Conservation (phyloP, 805 yeast genomes). For the Tetrapisispora namnaoensis region DNA sequence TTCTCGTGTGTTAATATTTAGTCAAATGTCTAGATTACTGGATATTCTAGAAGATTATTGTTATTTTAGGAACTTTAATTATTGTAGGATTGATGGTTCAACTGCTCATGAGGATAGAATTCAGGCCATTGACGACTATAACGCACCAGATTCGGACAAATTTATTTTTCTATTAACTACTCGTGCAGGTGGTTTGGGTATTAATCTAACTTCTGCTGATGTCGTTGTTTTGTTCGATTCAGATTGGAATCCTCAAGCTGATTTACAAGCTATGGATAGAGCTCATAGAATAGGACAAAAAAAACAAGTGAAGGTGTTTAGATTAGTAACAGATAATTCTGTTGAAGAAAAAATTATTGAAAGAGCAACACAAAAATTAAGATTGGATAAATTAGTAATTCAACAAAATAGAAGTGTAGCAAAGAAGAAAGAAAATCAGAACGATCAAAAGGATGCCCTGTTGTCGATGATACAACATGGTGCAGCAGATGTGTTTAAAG, state of each 20-base stretch:
- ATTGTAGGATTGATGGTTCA: constrained; percentile 76
- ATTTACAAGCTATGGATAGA: constrained; percentile 82
- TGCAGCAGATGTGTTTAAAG: constrained; percentile 50
- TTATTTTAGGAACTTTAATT: constrained; percentile 54
- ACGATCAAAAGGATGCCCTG: constrained; percentile 54
- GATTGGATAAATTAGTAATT: constrained; percentile 73
- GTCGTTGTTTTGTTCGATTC: constrained; percentile 67
- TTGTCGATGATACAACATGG: constrained; percentile 78
- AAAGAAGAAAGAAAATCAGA: constrained; percentile 24
- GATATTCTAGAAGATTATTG: constrained; percentile 78
- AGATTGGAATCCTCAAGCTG: constrained; percentile 88
- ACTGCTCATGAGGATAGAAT: constrained; percentile 74
- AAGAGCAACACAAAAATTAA: constrained; percentile 69
- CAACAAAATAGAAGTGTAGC: constrained; percentile 52
- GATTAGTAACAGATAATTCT: constrained; percentile 72
- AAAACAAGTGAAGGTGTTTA: constrained; percentile 69
- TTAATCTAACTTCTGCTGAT: constrained; percentile 73
- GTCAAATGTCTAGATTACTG: constrained; percentile 76
- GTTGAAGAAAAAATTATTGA: constrained; percentile 77
- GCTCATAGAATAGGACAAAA: constrained; percentile 85
- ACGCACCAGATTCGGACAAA: constrained; percentile 61
- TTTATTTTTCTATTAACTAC: constrained; percentile 71
- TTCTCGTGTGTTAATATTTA: constrained; percentile 66
- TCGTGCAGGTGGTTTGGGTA: constrained; percentile 87
- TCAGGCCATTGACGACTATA: constrained; percentile 67